Conservation (phyloP, 345 rosid genomes). For the Heritiera fomes region DNA sequence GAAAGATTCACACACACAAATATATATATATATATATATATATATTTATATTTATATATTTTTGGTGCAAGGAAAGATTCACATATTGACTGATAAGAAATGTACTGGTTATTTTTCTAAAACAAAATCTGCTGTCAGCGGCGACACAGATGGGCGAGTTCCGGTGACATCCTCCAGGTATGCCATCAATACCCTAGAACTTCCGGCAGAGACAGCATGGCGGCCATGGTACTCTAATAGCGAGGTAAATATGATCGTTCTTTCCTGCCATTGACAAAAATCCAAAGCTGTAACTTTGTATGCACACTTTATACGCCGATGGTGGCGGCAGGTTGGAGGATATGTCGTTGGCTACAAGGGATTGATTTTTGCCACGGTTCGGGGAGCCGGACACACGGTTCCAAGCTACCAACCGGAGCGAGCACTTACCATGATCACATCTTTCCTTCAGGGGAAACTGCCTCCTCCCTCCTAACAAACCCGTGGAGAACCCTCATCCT, state of each 20-base stretch:
- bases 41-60: too few species aligned
- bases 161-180: slow-evolving; percentile 48
- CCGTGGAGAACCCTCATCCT: background rate
- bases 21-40: too few species aligned
- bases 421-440: slow-evolving; percentile 40
- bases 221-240: slow-evolving; percentile 39
- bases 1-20: background rate
- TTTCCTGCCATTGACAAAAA: background rate
- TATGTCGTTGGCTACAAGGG: slow-evolving; percentile 45
- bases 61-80: background rate
- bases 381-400: slow-evolving; percentile 52
- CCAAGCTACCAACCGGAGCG: slow-evolving; percentile 54
- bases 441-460: slow-evolving; percentile 47
- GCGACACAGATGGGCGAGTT: slow-evolving; percentile 42
- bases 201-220: slow-evolving; percentile 39
- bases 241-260: slow-evolving; percentile 36
- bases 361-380: slow-evolving; percentile 36
- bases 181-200: slow-evolving; percentile 36
- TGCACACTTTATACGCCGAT: background rate
- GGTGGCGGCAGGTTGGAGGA: slow-evolving; percentile 47
- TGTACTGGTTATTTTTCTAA: background rate
- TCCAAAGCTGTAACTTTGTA: background rate
- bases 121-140: slow-evolving; percentile 37
- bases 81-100: background rate
- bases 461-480: slow-evolving; percentile 24